Percentiles rank a stretch among this genome's conserved stretches.
phyloP scores from a whole-genome alignment of 805 yeast species.

The Yarrowia sp. region DNA sequence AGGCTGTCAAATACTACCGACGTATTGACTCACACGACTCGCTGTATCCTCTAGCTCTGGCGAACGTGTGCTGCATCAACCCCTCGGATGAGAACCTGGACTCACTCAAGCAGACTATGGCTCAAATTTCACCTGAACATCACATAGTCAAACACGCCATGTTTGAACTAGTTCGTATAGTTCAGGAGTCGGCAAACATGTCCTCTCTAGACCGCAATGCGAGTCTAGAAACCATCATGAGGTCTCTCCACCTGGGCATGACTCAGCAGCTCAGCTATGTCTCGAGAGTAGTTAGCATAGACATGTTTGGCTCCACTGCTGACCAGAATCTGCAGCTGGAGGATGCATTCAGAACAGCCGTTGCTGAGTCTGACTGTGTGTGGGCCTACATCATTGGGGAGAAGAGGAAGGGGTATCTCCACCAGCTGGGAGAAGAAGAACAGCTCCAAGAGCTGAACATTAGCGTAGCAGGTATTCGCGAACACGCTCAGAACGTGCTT shows the following conservation, averaged over 20 bases:
- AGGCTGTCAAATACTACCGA: neutral
- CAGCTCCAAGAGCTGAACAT: neutral
- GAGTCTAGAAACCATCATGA: neutral
- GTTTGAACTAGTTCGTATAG: neutral
- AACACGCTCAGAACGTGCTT: no score
- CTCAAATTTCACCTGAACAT: neutral
- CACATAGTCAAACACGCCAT: neutral
- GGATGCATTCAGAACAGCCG: neutral
- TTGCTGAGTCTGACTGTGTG: neutral
- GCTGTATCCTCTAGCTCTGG: neutral
- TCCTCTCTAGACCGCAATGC: neutral
- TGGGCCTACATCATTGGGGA: conserved; percentile 1
- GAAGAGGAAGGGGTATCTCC: neutral
- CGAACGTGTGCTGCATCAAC: neutral
- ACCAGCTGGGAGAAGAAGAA: neutral
- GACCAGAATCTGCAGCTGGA: neutral
- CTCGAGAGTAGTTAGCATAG: neutral
- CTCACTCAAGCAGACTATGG: neutral
- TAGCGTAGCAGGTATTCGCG: no score
- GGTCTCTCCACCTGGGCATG: neutral
- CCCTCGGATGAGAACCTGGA: neutral
- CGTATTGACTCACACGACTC: neutral
- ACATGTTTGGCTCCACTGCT: neutral
- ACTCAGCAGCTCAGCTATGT: neutral
- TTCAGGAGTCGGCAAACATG: neutral